Base-by-base conservation (phyloP, 305 asterid genomes). In the Fraxinus platypoda region DNA sequence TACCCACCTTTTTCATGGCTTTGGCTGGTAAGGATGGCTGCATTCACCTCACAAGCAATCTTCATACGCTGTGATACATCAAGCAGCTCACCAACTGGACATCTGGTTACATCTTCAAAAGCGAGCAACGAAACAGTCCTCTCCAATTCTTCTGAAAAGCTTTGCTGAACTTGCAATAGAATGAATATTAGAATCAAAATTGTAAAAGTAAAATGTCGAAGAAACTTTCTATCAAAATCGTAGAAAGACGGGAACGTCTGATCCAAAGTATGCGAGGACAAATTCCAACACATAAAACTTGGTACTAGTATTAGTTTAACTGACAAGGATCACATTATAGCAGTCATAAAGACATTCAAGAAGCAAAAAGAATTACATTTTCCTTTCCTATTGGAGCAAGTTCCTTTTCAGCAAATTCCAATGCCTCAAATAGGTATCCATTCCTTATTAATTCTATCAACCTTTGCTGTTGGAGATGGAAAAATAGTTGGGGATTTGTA, bases 341-440 rank as follows among this genome's bases (percentile, higher is more conserved):
- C 7, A 57, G 66, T 17, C 25, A 57, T 4, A 57, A 57, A 17
- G 23, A 57, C 11, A 19, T 57, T 57, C 26, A n/a, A 57, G 9
- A 57, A 57, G 66, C 66, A 4, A 17, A 57, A 80, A 82, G 72
- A 80, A 80, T 85, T 90, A 94, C 98, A 87, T 95, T 94, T 92
- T 95, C 97, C 88, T 95, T 98, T 75, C 97, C 98, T 82, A 97
- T 91, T 33, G 98, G 98, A 88, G 98, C 97, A 73, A 92, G 98
- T 89, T 95, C 98, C 89, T 95, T 95, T 84, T 92, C 97, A 84
- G 98, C 97, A 91, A 95, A 94, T 85, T 92, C 97, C 88, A 95
- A 85, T 86, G 98, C 98, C 83, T 94, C 97, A 78, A 89, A 94
- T 9, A 95, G 87, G 90, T 91, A 92, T 31, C 97, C 97, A 80